A percentile compares a stretch with the other conserved stretches of the same genome.
Evolutionary conservation across 2,329 filamentous ascomycete genomes (phyloP).

Genomic region (Neonectria sp.): DNA sequence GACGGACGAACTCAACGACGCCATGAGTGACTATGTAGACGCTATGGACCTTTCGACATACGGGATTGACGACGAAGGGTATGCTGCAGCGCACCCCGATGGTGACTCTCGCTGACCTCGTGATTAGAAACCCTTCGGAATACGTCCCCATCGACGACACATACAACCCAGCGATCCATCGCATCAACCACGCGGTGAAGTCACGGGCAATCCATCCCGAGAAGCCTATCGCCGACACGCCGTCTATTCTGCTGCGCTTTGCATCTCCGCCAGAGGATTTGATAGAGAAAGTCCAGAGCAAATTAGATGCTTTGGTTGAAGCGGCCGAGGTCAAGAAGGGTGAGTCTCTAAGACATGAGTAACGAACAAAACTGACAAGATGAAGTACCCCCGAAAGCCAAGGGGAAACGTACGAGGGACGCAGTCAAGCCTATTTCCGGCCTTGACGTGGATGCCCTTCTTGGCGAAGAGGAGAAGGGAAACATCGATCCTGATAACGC

Average conservation of each 20-base stretch:
- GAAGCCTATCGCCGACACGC: constrained; percentile 72
- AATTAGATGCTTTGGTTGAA: constrained; percentile 75
- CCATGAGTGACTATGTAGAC: constrained; percentile 94
- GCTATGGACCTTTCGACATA: constrained; percentile 87
- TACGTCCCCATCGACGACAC: constrained; percentile 85
- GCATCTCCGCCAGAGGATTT: constrained; percentile 80
- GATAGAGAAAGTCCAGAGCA: constrained; percentile 67
- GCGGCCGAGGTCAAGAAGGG: constrained; percentile 88
- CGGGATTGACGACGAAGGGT: constrained; percentile 83
- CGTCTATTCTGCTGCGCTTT: constrained; percentile 79
- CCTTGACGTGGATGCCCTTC: constrained; percentile 86
- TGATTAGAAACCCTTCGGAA: constrained; percentile 67
- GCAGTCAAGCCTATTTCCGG: constrained; percentile 88
- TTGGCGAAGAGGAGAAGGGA: constrained; percentile 68
- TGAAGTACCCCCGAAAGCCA: constrained; percentile 82
- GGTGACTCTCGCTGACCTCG: constrained; percentile 32
- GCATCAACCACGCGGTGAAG: constrained; percentile 88
- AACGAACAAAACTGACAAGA: constrained; percentile 33
- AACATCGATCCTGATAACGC: constrained; percentile 78
- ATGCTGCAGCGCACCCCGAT: constrained; percentile 44
- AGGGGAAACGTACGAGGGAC: constrained; percentile 80
- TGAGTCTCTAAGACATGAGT: constrained; percentile 48
- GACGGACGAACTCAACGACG: constrained; percentile 77
- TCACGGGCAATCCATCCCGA: constrained; percentile 84
- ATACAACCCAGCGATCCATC: constrained; percentile 89